phyloP scores from a whole-genome alignment of 2,329 filamentous ascomycete species.

The Ilyonectria robusta region DNA sequence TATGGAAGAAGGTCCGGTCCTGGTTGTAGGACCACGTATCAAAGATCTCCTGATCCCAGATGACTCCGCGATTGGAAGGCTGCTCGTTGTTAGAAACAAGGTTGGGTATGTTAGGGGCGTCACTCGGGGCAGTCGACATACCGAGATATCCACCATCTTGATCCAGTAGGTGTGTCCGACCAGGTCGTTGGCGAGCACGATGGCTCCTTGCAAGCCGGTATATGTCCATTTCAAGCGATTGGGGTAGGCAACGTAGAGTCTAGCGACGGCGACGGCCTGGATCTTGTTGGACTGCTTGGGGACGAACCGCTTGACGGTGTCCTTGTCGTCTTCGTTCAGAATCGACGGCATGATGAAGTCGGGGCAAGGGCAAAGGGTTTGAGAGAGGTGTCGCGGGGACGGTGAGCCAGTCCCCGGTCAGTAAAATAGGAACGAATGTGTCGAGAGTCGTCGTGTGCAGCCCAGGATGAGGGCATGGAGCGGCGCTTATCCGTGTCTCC shows the following conservation, averaged over 20 bases:
- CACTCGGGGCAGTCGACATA: conserved; percentile 56
- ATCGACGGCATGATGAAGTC: conserved; percentile 71
- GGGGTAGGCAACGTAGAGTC: conserved; percentile 93
- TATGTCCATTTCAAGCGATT: conserved; percentile 91
- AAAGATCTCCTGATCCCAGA: conserved; percentile 99
- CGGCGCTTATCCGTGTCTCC: conserved; percentile 40
- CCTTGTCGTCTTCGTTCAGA: conserved; percentile 93
- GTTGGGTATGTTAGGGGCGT: conserved; percentile 24
- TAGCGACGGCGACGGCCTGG: conserved; percentile 92
- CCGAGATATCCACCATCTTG: conserved; percentile 96
- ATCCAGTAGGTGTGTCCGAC: conserved; percentile 98
- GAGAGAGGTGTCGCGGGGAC: conserved; percentile 5
- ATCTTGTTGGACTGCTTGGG: conserved; percentile 98
- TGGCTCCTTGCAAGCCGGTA: conserved; percentile 92
- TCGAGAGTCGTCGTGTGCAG: conserved; percentile 30
- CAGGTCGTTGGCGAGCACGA: conserved; percentile 91
- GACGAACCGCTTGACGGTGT: conserved; percentile 93
- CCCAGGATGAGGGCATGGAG: conserved; percentile 42
- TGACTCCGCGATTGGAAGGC: conserved; percentile 85
- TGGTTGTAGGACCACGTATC: conserved; percentile 96
- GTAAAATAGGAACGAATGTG: conserved; percentile 7
- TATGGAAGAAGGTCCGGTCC: conserved; percentile 97
- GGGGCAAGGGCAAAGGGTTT: conserved; percentile 10
- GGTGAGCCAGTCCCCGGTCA: conserved; percentile 10
- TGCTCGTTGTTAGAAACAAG: conserved; percentile 53